A percentile compares a stretch with the other conserved stretches of the same genome.
Evolutionary conservation across 2,329 filamentous ascomycete species (phyloP).

Genomic region (Aspergillus eucalypticola): DNA sequence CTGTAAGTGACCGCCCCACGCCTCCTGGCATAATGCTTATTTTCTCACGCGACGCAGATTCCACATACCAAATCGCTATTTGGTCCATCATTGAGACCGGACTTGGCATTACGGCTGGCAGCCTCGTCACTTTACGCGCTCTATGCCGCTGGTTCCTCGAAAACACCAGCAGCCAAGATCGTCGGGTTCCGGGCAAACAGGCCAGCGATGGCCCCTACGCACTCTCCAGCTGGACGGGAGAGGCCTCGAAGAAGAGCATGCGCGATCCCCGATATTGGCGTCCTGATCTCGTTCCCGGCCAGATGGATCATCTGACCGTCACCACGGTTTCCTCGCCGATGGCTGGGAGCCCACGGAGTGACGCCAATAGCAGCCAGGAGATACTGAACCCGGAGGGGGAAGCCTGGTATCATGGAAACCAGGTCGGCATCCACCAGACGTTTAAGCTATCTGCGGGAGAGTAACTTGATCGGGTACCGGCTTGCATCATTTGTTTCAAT

Average conservation of each 20-base stretch:
- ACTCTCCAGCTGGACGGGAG: neutral
- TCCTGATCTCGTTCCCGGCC: neutral
- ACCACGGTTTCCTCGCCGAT: neutral
- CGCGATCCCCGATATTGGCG: conserved; percentile 11
- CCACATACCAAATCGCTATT: conserved; percentile 48
- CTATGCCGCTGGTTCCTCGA: conserved; percentile 36
- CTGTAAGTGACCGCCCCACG: conserved; percentile 18
- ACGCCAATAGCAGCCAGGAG: conserved; percentile 7
- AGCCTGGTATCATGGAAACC: neutral
- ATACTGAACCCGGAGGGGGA: conserved; percentile 2
- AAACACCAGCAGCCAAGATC: neutral
- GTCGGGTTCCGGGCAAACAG: neutral
- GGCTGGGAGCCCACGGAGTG: neutral
- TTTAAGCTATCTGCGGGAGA: neutral
- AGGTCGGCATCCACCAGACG: conserved; percentile 9
- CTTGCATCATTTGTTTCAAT: too few relatives aligned
- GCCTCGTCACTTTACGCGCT: conserved; percentile 44
- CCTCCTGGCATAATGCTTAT: too few relatives aligned
- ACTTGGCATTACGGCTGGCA: conserved; percentile 42
- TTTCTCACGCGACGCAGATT: conserved; percentile 31
- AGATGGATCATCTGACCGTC: neutral
- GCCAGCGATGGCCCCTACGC: neutral
- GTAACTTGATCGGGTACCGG: neutral
- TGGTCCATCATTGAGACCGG: conserved; percentile 37
- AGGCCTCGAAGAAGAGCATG: neutral